Evolutionary conservation across 1,139 yeast species (phyloP), one percentile per base, ranked within the genome.

Genomic region (Blastobotrys elegans): DNA sequence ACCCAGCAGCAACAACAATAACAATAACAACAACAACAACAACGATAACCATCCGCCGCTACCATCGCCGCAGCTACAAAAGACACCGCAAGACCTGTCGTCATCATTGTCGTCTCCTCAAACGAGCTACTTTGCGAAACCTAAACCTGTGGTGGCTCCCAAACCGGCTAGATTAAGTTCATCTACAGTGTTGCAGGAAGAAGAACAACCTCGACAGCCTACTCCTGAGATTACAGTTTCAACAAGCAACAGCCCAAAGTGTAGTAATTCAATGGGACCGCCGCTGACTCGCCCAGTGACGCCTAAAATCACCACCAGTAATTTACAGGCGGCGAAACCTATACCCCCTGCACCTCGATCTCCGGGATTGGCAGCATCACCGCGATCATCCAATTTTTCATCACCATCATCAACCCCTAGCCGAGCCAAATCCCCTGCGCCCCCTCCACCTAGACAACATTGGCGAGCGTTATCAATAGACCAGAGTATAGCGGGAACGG

Each of bases 81-180:
- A 18, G 13, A 34, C 38, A 7, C 38, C 38, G 3, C 24, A 18
- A 18, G 38, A 34, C 16, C 5, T 14, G 21, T 20, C 38, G 24
- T 21, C 38, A 18, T n/a, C n/a, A n/a, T n/a, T n/a, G n/a, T n/a
- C n/a, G n/a, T n/a, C n/a, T n/a, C n/a, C n/a, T n/a, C 21, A 34
- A 17, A 24, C 26, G 26, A 24, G 27, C 27, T 24, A 24, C 16
- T 39, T 40, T 26, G 3, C 34, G 10, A 44, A 47, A 36, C 47
- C 43, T 20, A 40, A 41, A 40, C 53, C 43, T 40, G 43, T 32
- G 11, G 32, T 49, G 5, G 54, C 56, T 18, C 50, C 51, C 5
- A 49, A 49, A 22, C 54, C 56, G 5, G 48, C 49, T 6, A 34
- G 51, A 40, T 39, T 49, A 22, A 47, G 47, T 26, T 35, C 47